Conservation (phyloP, 192 early-diverging fungal species). For the Dissophora globulifera region DNA sequence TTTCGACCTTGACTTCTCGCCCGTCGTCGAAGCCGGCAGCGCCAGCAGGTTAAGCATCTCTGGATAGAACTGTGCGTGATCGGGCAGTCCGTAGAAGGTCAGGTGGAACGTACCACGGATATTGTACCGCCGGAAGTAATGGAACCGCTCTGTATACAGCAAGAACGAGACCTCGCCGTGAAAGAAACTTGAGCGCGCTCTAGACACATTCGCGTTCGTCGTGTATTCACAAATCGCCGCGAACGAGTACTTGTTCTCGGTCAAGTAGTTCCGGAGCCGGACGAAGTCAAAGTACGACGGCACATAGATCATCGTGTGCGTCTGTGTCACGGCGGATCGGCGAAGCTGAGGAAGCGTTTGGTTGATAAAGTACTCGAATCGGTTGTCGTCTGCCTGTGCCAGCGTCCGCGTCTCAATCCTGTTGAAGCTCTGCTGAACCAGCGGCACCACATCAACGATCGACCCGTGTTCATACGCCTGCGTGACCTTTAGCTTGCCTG, state of each 20-base stretch:
- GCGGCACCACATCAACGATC: slow-evolving; percentile 80
- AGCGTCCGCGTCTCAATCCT: slow-evolving; percentile 72
- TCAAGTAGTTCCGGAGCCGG: slow-evolving; percentile 88
- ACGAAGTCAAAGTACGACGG: slow-evolving; percentile 99
- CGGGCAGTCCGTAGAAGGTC: slow-evolving; percentile 92
- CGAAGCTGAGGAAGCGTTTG: slow-evolving; percentile 70
- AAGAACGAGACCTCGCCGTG: slow-evolving; percentile 81
- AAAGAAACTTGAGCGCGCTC: slow-evolving; percentile 82
- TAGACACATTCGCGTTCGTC: slow-evolving; percentile 76
- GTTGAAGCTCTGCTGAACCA: slow-evolving; percentile 85
- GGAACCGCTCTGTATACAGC: slow-evolving; percentile 94
- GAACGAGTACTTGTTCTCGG: slow-evolving; percentile 78
- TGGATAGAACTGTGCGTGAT: slow-evolving; percentile 85
- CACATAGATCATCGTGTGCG: slow-evolving; percentile 82
- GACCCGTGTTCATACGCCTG: slow-evolving; percentile 68
- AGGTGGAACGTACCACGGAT: slow-evolving; percentile 87
- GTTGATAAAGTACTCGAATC: slow-evolving; percentile 85
- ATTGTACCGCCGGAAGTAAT: slow-evolving; percentile 90
- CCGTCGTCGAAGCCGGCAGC: slow-evolving; percentile 59
- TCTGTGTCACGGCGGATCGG: slow-evolving; percentile 64
- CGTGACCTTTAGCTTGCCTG: slow-evolving; percentile 79
- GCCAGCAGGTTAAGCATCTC: slow-evolving; percentile 88
- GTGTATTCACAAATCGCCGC: slow-evolving; percentile 92
- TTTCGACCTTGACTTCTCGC: slow-evolving; percentile 52
- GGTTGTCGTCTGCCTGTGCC: slow-evolving; percentile 73